phyloP scores from a whole-genome alignment of 2,329 filamentous ascomycete genomes.

The Colletotrichum higginsianum region DNA sequence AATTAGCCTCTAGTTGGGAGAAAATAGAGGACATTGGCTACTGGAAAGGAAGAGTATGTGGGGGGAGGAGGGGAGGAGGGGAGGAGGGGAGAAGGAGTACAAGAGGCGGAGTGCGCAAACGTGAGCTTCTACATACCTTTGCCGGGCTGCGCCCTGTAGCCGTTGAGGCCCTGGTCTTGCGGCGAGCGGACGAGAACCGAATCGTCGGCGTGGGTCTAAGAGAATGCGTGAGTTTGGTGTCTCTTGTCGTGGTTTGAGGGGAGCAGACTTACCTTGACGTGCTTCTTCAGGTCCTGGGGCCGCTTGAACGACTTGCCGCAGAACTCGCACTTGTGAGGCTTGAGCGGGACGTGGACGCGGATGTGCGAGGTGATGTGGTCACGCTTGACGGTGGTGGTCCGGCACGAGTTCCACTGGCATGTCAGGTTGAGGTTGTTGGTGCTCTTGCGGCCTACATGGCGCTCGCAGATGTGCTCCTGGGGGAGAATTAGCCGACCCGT shows the following conservation, averaged over 20 bases:
- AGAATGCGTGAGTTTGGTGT: conserved; percentile 45
- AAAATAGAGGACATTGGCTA: conserved; percentile 47
- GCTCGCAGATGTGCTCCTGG: conserved; percentile 97
- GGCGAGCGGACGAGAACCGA: conserved; percentile 77
- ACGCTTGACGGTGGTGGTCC: conserved; percentile 97
- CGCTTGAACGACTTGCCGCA: conserved; percentile 99
- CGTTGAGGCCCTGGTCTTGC: conserved; percentile 67
- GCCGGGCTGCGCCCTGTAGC: conserved; percentile 67
- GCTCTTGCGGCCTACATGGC: conserved; percentile 98
- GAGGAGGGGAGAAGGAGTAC: too few relatives aligned
- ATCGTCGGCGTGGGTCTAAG: conserved; percentile 91
- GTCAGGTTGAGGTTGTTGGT: conserved; percentile 99
- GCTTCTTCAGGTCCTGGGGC: conserved; percentile 98
- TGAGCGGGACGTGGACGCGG: conserved; percentile 97
- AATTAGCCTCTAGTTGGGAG: conserved; percentile 58
- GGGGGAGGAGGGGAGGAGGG: too few relatives aligned
- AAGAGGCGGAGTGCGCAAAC: conserved; percentile 23
- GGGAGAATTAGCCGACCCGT: conserved; percentile 2
- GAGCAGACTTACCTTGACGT: conserved; percentile 79
- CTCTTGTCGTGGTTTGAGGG: conserved; percentile 2
- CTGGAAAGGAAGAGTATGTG: not conserved
- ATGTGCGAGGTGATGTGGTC: conserved; percentile 99
- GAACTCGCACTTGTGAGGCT: conserved; percentile 99
- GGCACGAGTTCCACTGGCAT: conserved; percentile 96
- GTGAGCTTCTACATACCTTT: conserved; percentile 63